Conservation (phyloP, 139 green algal species). For the Penium margaritaceum region DNA sequence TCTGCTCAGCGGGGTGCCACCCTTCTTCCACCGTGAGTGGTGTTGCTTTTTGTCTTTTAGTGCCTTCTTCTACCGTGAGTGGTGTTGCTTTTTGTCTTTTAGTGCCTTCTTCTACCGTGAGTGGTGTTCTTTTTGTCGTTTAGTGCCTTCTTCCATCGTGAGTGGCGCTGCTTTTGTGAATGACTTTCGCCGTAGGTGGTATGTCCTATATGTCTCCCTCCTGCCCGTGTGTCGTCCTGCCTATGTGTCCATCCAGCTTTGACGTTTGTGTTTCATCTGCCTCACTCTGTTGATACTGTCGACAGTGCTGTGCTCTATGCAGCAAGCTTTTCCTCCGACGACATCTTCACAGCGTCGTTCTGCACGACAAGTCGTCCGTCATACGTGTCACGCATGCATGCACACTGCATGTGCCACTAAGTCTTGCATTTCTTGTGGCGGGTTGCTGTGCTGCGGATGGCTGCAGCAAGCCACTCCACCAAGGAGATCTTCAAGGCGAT, state of each 20-base stretch:
- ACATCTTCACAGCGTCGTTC: no score
- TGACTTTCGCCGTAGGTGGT: constrained; percentile 58
- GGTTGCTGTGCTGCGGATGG: no score
- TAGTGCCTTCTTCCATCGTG: no score
- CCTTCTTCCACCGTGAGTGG: constrained; percentile 84
- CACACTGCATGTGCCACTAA: no score
- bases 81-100: background rate
- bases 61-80: background rate
- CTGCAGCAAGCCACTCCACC: constrained; percentile 22
- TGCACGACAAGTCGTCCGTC: no score
- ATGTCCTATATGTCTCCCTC: constrained; percentile 67
- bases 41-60: background rate
- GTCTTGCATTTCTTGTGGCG: constrained; percentile 35
- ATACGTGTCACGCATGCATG: no score
- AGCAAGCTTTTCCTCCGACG: background rate
- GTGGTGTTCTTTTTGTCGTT: no score
- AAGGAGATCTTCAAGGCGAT: constrained; percentile 74
- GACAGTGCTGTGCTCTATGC: background rate
- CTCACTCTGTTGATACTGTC: background rate
- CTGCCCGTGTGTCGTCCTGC: constrained; percentile 38
- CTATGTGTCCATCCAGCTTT: background rate
- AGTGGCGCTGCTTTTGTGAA: no score
- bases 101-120: background rate
- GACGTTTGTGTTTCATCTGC: no score
- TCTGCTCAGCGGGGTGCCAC: constrained; percentile 79